Evolutionary conservation across 345 rosid species (phyloP).

Genomic region (Moricandia arvensis): DNA sequence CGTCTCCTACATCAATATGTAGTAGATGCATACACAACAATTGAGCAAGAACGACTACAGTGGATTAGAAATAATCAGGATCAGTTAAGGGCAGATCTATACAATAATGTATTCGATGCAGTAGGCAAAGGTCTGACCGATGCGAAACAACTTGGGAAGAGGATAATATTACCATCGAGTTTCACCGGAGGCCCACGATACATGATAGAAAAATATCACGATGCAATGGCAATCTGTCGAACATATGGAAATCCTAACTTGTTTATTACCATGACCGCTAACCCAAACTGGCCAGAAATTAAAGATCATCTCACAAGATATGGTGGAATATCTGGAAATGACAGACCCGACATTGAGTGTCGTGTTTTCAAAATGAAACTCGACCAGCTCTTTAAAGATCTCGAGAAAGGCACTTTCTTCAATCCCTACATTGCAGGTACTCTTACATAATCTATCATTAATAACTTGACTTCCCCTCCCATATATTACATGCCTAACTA

Average conservation of each 20-base stretch:
- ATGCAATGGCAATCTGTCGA: neutral
- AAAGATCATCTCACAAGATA: neutral
- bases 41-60: neutral
- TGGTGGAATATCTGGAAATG: neutral
- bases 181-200: neutral
- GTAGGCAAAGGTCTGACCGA: neutral
- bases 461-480: too few species aligned
- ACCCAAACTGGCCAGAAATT: neutral
- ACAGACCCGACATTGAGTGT: neutral
- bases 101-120: neutral
- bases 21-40: neutral
- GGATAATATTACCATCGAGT: neutral
- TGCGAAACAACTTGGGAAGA: neutral
- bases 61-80: neutral
- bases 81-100: neutral
- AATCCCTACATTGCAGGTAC: neutral
- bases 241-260: neutral
- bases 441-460: neutral
- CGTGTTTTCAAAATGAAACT: neutral
- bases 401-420: neutral
- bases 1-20: neutral
- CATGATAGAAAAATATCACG: neutral
- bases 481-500: too few species aligned
- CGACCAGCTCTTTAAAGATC: neutral
- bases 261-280: neutral